Conservation (phyloP, 352 stramenopile genomes). For the Globisporangium apiculatum region DNA sequence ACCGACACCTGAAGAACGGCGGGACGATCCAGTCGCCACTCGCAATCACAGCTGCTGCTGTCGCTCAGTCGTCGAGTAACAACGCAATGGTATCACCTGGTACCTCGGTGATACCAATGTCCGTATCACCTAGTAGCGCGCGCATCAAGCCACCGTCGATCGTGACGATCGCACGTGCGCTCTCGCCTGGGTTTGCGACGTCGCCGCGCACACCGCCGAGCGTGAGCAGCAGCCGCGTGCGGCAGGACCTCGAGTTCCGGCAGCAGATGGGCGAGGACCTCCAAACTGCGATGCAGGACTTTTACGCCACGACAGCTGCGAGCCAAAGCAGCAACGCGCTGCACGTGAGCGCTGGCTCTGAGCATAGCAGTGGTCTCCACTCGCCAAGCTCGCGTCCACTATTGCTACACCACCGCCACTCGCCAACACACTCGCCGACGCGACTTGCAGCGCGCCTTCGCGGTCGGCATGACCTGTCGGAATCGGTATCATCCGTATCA, state of each 20-base stretch:
- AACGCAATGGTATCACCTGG: not conserved
- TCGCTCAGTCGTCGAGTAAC: not conserved
- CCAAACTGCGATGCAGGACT: slow-evolving; percentile 52
- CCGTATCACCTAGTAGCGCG: not conserved
- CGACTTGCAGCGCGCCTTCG: not conserved
- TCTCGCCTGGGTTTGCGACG: slow-evolving; percentile 1
- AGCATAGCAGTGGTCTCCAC: not conserved
- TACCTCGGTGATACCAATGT: not conserved
- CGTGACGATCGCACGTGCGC: slow-evolving; percentile 1
- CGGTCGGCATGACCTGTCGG: not conserved
- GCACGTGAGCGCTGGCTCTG: too few relatives aligned
- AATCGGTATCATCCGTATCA: not conserved
- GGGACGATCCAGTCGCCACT: slow-evolving; percentile 38
- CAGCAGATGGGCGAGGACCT: slow-evolving; percentile 46
- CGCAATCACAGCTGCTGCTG: slow-evolving; percentile 1
- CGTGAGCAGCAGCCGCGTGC: slow-evolving; percentile 8
- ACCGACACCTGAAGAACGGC: slow-evolving; percentile 57
- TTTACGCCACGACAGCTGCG: slow-evolving; percentile 24
- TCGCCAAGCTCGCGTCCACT: not conserved
- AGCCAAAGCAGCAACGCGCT: not conserved
- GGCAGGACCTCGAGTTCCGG: slow-evolving; percentile 26
- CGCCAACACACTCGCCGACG: not conserved
- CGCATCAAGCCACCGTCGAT: slow-evolving; percentile 4
- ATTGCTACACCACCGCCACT: not conserved
- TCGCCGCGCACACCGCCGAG: not conserved